phyloP scores from a whole-genome alignment of 257 asterid genomes.

The Haberlea rhodopensis region DNA sequence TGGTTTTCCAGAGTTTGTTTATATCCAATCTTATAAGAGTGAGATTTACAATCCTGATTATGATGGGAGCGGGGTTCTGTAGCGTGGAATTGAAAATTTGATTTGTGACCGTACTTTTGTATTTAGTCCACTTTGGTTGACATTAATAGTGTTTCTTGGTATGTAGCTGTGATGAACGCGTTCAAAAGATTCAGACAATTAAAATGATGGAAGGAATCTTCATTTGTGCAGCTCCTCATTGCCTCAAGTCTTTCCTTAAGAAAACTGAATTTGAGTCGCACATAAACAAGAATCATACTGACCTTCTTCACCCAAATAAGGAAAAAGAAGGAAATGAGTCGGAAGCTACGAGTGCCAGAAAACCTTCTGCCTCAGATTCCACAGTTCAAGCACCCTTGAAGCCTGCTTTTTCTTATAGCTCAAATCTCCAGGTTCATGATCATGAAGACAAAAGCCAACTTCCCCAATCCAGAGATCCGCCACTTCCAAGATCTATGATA shows the following conservation, averaged over 20 bases:
- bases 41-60: too few species aligned
- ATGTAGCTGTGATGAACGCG: constrained; percentile 80
- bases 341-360: constrained; percentile 65
- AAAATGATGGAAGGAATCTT: constrained; percentile 89
- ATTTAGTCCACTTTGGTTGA: constrained; percentile 15
- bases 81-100: too few species aligned
- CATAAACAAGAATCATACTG: constrained; percentile 54
- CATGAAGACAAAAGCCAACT: constrained; percentile 56
- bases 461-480: constrained; percentile 56
- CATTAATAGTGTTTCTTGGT: constrained; percentile 23
- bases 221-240: constrained; percentile 93
- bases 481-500: constrained; percentile 49
- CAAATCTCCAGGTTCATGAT: constrained; percentile 59
- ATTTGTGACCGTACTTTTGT: too few species aligned
- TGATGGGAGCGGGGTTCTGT: too few species aligned
- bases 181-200: constrained; percentile 94
- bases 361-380: constrained; percentile 73
- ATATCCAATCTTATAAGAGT: constrained; percentile 14
- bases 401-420: constrained; percentile 59
- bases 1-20: constrained; percentile 16
- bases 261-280: constrained; percentile 72
- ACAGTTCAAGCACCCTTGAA: constrained; percentile 83
- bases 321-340: constrained; percentile 65
- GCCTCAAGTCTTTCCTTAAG: constrained; percentile 87
- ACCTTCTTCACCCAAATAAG: constrained; percentile 52